Base-by-base conservation (phyloP, 164 flowering plant genomes). In the Pachysandra terminalis region DNA sequence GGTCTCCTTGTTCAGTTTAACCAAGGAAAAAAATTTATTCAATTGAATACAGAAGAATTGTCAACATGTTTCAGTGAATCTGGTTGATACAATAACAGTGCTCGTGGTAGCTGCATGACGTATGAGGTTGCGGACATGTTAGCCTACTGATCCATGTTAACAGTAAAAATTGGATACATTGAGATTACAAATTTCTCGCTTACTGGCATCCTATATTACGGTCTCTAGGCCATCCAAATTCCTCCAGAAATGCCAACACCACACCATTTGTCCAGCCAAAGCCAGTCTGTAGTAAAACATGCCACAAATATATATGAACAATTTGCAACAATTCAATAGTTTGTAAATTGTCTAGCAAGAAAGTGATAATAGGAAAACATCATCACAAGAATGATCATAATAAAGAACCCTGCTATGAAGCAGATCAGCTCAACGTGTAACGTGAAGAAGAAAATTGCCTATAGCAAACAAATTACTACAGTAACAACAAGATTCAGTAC, bases 251-350 rank as follows among this genome's bases (percentile, higher is more conserved):
- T 26, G 99, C 86, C 79, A 95, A 78, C 0, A 82, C 86, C 37
- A 92, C 97, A 54, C 98, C 99, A 68, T 95, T 95, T 14, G 96
- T 80, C 99, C 99, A 95, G 12, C 99, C 99, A 68, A 95, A 95
- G 52, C 98, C 99, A 25, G 97, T 95, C 97, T 95, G 88, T 85
- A 78, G 21, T 57, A 65, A 22, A 32, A 24, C 21, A 35, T 40
- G 17, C 15, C 41, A 55, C 6, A 32, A 56, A 22, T 26, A 25
- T 52, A 40, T 40, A 0, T 25, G 19, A 21, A 49, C 27, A 53
- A 60, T 27, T 53, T 21, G 54, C 26, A 69, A 49, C 21, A 49
- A 57, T 12, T 15, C 19, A 14, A 55, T n/a, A 56, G 41, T 26
- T 40, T 14, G 51, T 5, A n/a, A n/a, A n/a, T n/a, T n/a, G n/a